phyloP scores from a whole-genome alignment of 352 stramenopile genomes.

The Phytophthora cactorum region DNA sequence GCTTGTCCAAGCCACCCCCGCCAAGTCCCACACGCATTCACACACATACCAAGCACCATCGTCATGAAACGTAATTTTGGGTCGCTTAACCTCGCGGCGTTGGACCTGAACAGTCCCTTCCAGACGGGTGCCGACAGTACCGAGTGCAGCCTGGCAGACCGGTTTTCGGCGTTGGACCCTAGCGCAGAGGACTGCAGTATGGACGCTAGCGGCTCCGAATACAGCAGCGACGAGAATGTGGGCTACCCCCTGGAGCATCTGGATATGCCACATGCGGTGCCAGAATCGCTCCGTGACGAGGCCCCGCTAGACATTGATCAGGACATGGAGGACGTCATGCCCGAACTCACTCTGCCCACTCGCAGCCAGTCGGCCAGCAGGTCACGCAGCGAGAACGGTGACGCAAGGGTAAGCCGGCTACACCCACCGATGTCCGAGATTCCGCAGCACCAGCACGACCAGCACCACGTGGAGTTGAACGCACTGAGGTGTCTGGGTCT shows the following conservation, averaged over 20 bases:
- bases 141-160: conserved; percentile 31
- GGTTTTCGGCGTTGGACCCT: conserved; percentile 37
- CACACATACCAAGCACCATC: conserved; percentile 6
- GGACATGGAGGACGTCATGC: conserved; percentile 35
- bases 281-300: conserved; percentile 20
- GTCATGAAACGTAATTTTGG: conserved; percentile 63
- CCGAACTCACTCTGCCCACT: conserved; percentile 30
- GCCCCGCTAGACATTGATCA: conserved; percentile 21
- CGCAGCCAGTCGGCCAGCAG: conserved; percentile 22
- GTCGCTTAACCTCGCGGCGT: conserved; percentile 56
- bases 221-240: conserved; percentile 48
- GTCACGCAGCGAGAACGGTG: conserved; percentile 24
- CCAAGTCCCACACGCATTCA: conserved; percentile 7
- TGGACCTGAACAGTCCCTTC: conserved; percentile 40
- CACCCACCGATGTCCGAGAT: conserved; percentile 26
- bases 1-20: background rate
- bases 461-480: conserved; percentile 54
- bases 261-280: conserved; percentile 5
- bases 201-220: conserved; percentile 22
- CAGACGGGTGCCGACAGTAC: conserved; percentile 14
- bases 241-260: conserved; percentile 45
- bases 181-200: conserved; percentile 33
- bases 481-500: conserved; percentile 59
- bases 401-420: conserved; percentile 26
- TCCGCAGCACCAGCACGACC: conserved; percentile 39